phyloP scores from a whole-genome alignment of 495 filamentous ascomycete genomes.

The Chaetomidium leptoderma region DNA sequence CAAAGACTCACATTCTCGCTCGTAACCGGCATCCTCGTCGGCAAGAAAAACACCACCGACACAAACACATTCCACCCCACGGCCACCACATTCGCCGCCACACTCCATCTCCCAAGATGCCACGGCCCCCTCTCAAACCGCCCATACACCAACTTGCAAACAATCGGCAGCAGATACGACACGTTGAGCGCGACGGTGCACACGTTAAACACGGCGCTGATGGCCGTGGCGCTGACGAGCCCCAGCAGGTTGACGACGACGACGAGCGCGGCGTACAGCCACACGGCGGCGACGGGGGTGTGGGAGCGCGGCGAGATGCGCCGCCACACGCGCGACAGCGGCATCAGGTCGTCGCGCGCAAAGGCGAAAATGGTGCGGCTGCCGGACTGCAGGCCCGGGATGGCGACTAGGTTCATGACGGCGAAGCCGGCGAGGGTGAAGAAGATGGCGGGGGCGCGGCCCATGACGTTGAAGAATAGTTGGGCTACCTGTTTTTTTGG shows the following conservation, averaged over 20 bases:
- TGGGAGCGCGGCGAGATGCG: constrained; percentile 50
- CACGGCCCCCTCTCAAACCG: constrained; percentile 58
- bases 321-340: constrained; percentile 52
- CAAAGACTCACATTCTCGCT: constrained; percentile 35
- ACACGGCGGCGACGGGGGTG: constrained; percentile 59
- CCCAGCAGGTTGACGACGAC: constrained; percentile 60
- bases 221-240: constrained; percentile 58
- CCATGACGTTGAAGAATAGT: constrained; percentile 59
- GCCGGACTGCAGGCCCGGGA: constrained; percentile 60
- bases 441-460: constrained; percentile 54
- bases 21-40: constrained; percentile 51
- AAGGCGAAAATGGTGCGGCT: constrained; percentile 60
- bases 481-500: too few species aligned
- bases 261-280: constrained; percentile 53
- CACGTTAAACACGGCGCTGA: constrained; percentile 59
- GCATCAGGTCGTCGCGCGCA: constrained; percentile 56
- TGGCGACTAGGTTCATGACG: constrained; percentile 56
- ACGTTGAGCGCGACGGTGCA: constrained; percentile 61
- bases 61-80: constrained; percentile 59
- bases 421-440: constrained; percentile 57
- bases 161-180: constrained; percentile 58
- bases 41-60: constrained; percentile 57
- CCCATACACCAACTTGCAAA: constrained; percentile 56
- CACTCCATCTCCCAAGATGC: constrained; percentile 50
- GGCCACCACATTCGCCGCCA: constrained; percentile 50